Conservation (phyloP, 2,329 filamentous ascomycete genomes). For the Niveomyces coronatus region DNA sequence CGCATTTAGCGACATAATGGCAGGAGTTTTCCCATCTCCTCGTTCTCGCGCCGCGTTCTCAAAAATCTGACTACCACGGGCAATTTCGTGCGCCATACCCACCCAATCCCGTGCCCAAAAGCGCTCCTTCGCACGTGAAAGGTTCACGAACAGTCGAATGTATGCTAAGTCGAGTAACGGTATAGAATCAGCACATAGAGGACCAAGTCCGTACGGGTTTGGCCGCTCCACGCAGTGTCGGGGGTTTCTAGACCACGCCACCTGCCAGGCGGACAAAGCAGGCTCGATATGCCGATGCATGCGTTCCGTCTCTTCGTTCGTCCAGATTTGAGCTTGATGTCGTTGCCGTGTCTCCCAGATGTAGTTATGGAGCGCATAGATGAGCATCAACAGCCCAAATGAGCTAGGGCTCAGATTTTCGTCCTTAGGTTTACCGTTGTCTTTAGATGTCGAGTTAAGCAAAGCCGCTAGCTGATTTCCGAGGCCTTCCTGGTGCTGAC, state of each 20-base stretch:
- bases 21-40: slow-evolving; percentile 36
- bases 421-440: slow-evolving; percentile 39
- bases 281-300: slow-evolving; percentile 96
- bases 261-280: slow-evolving; percentile 86
- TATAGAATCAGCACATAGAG: slow-evolving; percentile 82
- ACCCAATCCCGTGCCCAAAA: slow-evolving; percentile 94
- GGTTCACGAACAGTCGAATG: slow-evolving; percentile 82
- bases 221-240: slow-evolving; percentile 75
- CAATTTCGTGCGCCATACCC: slow-evolving; percentile 78
- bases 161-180: slow-evolving; percentile 87
- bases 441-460: slow-evolving; percentile 18
- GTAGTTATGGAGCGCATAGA: slow-evolving; percentile 93
- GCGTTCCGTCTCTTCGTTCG: slow-evolving; percentile 81
- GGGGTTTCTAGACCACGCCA: slow-evolving; percentile 80
- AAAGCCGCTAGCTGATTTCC: no score
- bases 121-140: slow-evolving; percentile 84
- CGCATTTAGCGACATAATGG: no score
- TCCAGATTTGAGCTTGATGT: slow-evolving; percentile 83
- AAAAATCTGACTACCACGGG: slow-evolving; percentile 63
- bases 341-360: slow-evolving; percentile 95
- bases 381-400: slow-evolving; percentile 83
- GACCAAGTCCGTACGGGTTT: slow-evolving; percentile 71
- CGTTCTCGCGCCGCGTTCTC: slow-evolving; percentile 51
- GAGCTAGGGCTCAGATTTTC: slow-evolving; percentile 71
- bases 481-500: no score